phyloP scores from a whole-genome alignment of 1,284 basidiomycete genomes.

The Pulveroboletus sp. region DNA sequence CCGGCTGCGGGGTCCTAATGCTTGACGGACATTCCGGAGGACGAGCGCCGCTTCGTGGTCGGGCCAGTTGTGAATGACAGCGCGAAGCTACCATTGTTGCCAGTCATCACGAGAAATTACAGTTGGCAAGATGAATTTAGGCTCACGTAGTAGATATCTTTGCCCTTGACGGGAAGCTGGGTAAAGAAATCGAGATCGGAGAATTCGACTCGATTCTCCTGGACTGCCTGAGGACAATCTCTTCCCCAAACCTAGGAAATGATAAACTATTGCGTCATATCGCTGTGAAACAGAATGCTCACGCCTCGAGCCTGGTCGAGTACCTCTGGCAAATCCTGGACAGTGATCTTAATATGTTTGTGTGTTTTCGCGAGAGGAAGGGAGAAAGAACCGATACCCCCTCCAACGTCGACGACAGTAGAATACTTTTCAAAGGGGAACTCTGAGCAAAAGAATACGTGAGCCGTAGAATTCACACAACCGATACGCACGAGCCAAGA shows the following conservation, averaged over 20 bases:
- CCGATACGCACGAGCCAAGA: constrained; percentile 25
- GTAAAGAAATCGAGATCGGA: constrained; percentile 35
- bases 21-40: constrained; percentile 31
- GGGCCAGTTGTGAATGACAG: constrained; percentile 36
- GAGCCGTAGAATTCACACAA: neutral
- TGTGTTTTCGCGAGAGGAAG: constrained; percentile 31
- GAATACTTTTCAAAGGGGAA: constrained; percentile 33
- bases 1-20: constrained; percentile 31
- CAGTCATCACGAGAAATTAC: neutral
- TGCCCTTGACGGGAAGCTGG: constrained; percentile 27
- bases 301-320: constrained; percentile 29
- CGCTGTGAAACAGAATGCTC: neutral
- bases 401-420: constrained; percentile 35
- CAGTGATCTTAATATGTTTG: constrained; percentile 32
- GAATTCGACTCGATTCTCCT: constrained; percentile 29
- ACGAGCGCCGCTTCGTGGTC: constrained; percentile 29
- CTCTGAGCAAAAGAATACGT: constrained; percentile 12
- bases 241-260: constrained; percentile 24
- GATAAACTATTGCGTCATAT: neutral
- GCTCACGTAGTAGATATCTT: constrained; percentile 38
- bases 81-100: constrained; percentile 25
- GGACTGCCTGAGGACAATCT: constrained; percentile 28
- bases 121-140: neutral
- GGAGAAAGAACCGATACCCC: constrained; percentile 36
- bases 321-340: constrained; percentile 33